Percentiles rank a stretch among this genome's conserved stretches.
These are phyloP conservation scores for Sugiyamaella chiloensis DNA, from an alignment of 805 yeast species.

Conservation along the genomic window DNA sequence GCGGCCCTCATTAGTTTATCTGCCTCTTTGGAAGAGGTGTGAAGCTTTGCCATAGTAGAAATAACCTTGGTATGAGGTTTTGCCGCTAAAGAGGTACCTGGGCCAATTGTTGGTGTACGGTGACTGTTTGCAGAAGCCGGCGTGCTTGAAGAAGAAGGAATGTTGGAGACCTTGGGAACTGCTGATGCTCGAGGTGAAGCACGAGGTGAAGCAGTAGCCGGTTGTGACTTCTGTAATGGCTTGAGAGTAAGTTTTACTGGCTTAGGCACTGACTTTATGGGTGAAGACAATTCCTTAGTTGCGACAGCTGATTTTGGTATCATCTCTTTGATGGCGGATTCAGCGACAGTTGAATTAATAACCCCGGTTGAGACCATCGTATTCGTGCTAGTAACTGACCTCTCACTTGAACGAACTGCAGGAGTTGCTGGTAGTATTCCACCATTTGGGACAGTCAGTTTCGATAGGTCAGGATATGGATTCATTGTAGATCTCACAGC, in stretches of 20 bases:
- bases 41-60: neutral
- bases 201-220: neutral
- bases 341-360: too few relatives aligned
- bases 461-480: neutral
- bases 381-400: neutral
- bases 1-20: conserved; percentile 1
- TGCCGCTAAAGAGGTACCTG: conserved; percentile 3
- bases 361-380: neutral
- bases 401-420: too few relatives aligned
- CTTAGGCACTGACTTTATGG: neutral
- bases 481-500: neutral
- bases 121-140: neutral
- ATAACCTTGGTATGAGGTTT: conserved; percentile 3
- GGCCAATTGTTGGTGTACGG: conserved; percentile 2
- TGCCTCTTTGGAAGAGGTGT: neutral
- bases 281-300: neutral
- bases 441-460: neutral
- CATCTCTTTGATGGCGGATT: too few relatives aligned
- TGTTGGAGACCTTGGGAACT: neutral
- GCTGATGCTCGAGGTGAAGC: neutral
- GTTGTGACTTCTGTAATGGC: neutral
- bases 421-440: neutral
- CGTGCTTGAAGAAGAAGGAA: neutral
- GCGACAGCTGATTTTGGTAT: neutral
- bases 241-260: neutral